Evolutionary conservation across 768 basidiomycete genomes (phyloP).

Genomic region (Lactifluus hygrophoroides): DNA sequence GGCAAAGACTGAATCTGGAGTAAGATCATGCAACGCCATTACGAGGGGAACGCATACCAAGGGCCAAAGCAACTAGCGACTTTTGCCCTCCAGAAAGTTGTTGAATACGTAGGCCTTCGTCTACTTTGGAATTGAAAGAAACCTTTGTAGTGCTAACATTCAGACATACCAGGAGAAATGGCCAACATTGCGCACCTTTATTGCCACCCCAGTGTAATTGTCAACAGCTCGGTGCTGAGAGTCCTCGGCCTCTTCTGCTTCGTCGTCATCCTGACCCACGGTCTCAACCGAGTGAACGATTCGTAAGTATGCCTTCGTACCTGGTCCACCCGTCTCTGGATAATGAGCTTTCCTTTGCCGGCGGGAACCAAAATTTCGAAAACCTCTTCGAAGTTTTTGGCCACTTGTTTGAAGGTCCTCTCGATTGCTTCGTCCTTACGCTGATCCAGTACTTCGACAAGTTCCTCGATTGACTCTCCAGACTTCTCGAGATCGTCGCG

Average conservation of each 20-base stretch:
- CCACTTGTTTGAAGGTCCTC: conserved; percentile 96
- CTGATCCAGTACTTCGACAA: conserved; percentile 90
- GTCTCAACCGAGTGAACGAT: not conserved
- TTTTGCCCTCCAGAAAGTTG: conserved; percentile 98
- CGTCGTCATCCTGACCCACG: conserved; percentile 53
- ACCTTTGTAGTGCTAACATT: conserved; percentile 43
- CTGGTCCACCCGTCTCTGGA: conserved; percentile 85
- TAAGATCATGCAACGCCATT: conserved; percentile 1
- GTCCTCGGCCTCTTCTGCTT: conserved; percentile 64
- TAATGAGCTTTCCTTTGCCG: conserved; percentile 84
- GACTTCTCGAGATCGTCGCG: conserved; percentile 89
- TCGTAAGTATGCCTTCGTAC: conserved; percentile 29
- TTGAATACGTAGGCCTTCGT: conserved; percentile 93
- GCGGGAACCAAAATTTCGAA: conserved; percentile 95
- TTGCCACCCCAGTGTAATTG: conserved; percentile 94
- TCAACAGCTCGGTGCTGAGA: conserved; percentile 72
- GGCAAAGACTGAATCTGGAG: conserved; percentile 66
- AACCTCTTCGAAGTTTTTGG: conserved; percentile 93
- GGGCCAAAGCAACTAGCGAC: conserved; percentile 90
- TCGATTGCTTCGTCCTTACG: conserved; percentile 99
- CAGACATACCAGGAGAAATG: not conserved
- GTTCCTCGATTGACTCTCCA: conserved; percentile 80
- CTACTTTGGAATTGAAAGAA: conserved; percentile 97
- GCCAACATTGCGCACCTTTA: conserved; percentile 51
- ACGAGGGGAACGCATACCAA: conserved; percentile 39